phyloP scores from a whole-genome alignment of 495 filamentous ascomycete genomes.

The Aspergillus taichungensis region DNA sequence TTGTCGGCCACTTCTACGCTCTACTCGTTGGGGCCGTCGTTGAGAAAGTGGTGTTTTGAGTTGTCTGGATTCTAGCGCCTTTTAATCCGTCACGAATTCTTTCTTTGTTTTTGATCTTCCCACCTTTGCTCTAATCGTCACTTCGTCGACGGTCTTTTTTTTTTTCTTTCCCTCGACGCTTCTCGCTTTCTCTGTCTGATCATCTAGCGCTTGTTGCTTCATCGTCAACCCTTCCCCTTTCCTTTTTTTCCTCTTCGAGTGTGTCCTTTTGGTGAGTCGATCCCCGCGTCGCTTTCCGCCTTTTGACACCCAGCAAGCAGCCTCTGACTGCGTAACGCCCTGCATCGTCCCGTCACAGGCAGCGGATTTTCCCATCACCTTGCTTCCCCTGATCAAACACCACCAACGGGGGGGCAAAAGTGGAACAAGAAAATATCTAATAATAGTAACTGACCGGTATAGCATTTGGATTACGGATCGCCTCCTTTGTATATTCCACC shows the following conservation, averaged over 20 bases:
- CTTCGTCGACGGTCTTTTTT: slow-evolving; percentile 1
- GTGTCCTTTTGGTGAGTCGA: slow-evolving; percentile 7
- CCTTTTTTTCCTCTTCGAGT: slow-evolving; percentile 3
- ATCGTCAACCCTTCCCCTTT: background rate
- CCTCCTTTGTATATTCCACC: slow-evolving; percentile 13
- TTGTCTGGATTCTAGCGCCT: slow-evolving; percentile 16
- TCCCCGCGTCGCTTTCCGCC: slow-evolving; percentile 19
- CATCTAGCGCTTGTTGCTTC: no score
- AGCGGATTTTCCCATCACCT: slow-evolving; percentile 13
- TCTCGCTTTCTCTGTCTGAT: slow-evolving; percentile 12
- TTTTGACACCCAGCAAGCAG: slow-evolving; percentile 12
- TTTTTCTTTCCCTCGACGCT: slow-evolving; percentile 8
- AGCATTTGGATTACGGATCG: slow-evolving; percentile 13
- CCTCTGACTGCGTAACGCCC: slow-evolving; percentile 19
- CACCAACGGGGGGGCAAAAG: background rate
- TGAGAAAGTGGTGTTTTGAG: slow-evolving; percentile 10
- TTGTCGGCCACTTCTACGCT: background rate
- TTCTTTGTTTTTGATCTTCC: slow-evolving; percentile 16
- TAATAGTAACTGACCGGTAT: slow-evolving; percentile 8
- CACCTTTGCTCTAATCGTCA: slow-evolving; percentile 8
- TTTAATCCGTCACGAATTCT: slow-evolving; percentile 17
- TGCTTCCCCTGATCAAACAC: slow-evolving; percentile 8
- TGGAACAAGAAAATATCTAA: no score
- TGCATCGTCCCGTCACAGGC: slow-evolving; percentile 17
- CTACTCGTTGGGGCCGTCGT: slow-evolving; percentile 5